These are phyloP conservation scores for Neurospora africana DNA, from an alignment of 495 filamentous ascomycete genomes.

Conservation along the genomic window DNA sequence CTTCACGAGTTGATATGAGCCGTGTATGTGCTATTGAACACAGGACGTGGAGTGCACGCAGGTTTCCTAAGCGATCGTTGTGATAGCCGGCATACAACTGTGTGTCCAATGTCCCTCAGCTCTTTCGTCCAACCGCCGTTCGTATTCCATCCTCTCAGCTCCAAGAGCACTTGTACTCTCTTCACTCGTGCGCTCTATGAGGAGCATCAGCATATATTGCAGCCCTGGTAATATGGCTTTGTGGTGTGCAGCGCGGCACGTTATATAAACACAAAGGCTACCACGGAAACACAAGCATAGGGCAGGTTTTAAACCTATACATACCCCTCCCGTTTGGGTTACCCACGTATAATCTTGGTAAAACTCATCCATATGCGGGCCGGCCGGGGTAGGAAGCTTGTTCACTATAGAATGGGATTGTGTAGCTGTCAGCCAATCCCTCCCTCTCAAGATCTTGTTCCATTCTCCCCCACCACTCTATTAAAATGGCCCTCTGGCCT, in stretches of 20 bases:
- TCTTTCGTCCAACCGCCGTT: background rate
- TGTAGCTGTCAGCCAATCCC: conserved; percentile 3
- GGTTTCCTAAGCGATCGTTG: background rate
- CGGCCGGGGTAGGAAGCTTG: background rate
- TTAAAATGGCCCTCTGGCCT: conserved; percentile 3
- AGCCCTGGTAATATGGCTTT: background rate
- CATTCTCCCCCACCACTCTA: conserved; percentile 3
- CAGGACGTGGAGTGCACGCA: background rate
- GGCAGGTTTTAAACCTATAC: background rate
- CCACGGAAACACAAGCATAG: background rate
- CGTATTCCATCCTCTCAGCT: background rate
- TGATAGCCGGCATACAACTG: background rate
- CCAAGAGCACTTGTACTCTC: background rate
- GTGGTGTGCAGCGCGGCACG: background rate
- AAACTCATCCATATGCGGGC: conserved; percentile 9
- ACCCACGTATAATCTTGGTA: conserved; percentile 11
- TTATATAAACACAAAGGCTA: background rate
- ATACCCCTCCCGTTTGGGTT: background rate
- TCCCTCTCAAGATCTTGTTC: conserved; percentile 3
- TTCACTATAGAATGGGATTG: background rate
- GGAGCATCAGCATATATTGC: background rate
- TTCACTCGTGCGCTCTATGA: background rate
- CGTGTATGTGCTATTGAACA: background rate
- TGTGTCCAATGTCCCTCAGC: background rate
- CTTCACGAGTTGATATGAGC: background rate